Base-by-base conservation (phyloP, 768 basidiomycete genomes). In the Chalciporus chontae region DNA sequence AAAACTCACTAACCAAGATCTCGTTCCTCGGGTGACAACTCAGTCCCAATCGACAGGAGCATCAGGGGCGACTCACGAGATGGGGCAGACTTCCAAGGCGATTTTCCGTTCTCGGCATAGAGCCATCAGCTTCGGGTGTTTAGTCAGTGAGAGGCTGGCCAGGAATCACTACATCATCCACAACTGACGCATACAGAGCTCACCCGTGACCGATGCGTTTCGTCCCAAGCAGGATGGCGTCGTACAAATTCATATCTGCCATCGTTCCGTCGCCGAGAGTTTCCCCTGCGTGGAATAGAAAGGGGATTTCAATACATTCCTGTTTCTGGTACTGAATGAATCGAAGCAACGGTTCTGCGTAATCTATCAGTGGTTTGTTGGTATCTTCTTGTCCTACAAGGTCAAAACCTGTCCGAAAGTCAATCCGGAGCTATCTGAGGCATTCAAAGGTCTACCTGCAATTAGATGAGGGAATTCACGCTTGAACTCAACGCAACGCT, bases 121-220 rank as follows among this genome's bases (percentile, higher is more conserved):
- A 37, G 70, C 55, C 69, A 78, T 76, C 40, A 78, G 54, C 43
- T 62, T 65, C 3, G 74, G 76, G 51, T 77, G 76, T 54, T 77
- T 77, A n/a, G 65, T 64, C 13, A 78, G 58, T 4, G 75, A 77
- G 55, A 74, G 76, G 1, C 73, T 74, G 23, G 23, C 10, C 19
- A 36, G 19, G 15, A 15, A 18, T 40, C 21, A 46, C 41, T 21
- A 13, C 17, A 8, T 27, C 40, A 10, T 6, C 8, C 31, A 18
- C n/a, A n/a, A n/a, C 19, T 11, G 7, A 36, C 10, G 13, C 46
- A 26, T 8, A 19, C 26, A 26, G 21, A 41, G 11, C 69, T 27
- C 40, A 75, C 73, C 75, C 77, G 50, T 78, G 76, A 1, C 77
- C 77, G 26, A 78, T 78, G 19, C 77, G 68, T 56, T 72, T 77